Conservation (phyloP, 331 rosid genomes). For the Ulmus americana region DNA sequence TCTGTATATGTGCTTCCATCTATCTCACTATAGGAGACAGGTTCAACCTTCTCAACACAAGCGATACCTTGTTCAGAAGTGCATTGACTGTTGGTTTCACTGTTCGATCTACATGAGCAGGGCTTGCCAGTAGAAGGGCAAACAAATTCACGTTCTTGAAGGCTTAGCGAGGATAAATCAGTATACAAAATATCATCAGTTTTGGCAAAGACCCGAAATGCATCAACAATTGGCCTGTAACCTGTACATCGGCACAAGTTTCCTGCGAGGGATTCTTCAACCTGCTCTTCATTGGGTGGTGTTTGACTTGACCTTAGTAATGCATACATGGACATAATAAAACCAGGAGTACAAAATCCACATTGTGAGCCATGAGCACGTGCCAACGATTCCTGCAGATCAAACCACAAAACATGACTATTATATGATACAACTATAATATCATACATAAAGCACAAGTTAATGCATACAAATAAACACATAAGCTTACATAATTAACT, state of each 20-base stretch:
- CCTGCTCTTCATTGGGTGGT: slow-evolving; percentile 72
- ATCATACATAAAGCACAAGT: background rate
- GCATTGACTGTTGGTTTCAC: slow-evolving; percentile 12
- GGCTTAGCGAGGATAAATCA: slow-evolving; percentile 40
- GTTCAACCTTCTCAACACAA: slow-evolving; percentile 31
- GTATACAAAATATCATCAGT: slow-evolving; percentile 48
- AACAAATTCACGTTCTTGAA: slow-evolving; percentile 42
- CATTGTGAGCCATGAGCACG: slow-evolving; percentile 86
- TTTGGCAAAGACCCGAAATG: slow-evolving; percentile 85
- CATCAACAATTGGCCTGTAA: slow-evolving; percentile 88
- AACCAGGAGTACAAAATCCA: slow-evolving; percentile 97
- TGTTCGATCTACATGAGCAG: slow-evolving; percentile 60
- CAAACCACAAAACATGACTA: background rate
- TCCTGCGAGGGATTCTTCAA: slow-evolving; percentile 91
- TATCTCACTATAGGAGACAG: slow-evolving; percentile 57
- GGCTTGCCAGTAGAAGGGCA: slow-evolving; percentile 96
- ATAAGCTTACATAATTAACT: background rate
- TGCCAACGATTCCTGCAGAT: slow-evolving; percentile 76
- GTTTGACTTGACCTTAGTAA: slow-evolving; percentile 71
- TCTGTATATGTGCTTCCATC: slow-evolving; percentile 75
- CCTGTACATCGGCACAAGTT: slow-evolving; percentile 96
- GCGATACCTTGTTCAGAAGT: slow-evolving; percentile 23
- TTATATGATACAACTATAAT: background rate
- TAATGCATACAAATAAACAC: background rate
- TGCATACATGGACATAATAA: slow-evolving; percentile 84